A percentile compares a stretch with the other conserved stretches of the same genome.
These are phyloP conservation scores for Plectosphaerella cucumerina DNA, from an alignment of 2,329 filamentous ascomycete genomes.

Conservation along the genomic window DNA sequence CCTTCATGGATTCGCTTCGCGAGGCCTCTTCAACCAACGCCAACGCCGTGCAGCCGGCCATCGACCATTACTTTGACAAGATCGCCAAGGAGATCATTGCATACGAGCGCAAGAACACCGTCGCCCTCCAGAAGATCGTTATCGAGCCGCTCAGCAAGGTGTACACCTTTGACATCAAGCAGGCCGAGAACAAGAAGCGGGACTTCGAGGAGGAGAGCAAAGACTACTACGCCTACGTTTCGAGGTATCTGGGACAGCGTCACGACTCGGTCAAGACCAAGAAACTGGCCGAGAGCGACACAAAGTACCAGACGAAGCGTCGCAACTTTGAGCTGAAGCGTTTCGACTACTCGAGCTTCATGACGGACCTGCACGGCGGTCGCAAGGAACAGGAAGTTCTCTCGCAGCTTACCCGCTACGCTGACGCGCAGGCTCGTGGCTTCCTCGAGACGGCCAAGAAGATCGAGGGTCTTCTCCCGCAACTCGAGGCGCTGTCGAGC, in stretches of 20 bases:
- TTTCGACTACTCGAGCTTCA: constrained; percentile 98
- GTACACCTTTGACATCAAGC: constrained; percentile 95
- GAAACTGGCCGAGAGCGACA: constrained; percentile 90
- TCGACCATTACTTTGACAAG: constrained; percentile 98
- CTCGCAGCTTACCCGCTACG: constrained; percentile 90
- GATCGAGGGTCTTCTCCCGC: constrained; percentile 80
- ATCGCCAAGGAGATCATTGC: constrained; percentile 85
- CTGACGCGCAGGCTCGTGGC: constrained; percentile 79
- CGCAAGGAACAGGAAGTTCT: constrained; percentile 96
- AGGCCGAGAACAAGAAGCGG: constrained; percentile 92
- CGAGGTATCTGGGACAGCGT: constrained; percentile 90
- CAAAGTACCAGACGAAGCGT: constrained; percentile 91
- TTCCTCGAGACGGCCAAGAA: constrained; percentile 83
- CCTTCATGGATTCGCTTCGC: constrained; percentile 79
- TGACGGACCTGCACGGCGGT: constrained; percentile 99
- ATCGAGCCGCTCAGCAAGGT: constrained; percentile 91
- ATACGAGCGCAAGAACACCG: constrained; percentile 81
- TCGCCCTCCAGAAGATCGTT: constrained; percentile 84
- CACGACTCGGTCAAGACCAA: constrained; percentile 97
- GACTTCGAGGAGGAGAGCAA: constrained; percentile 99
- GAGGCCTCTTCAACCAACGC: constrained; percentile 89
- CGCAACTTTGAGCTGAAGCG: constrained; percentile 95
- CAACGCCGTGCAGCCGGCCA: constrained; percentile 91
- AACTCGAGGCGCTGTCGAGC: constrained; percentile 79
- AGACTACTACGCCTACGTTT: constrained; percentile 95